Conservation (phyloP, 192 early-diverging fungal genomes). For the Coemansia sp. region DNA sequence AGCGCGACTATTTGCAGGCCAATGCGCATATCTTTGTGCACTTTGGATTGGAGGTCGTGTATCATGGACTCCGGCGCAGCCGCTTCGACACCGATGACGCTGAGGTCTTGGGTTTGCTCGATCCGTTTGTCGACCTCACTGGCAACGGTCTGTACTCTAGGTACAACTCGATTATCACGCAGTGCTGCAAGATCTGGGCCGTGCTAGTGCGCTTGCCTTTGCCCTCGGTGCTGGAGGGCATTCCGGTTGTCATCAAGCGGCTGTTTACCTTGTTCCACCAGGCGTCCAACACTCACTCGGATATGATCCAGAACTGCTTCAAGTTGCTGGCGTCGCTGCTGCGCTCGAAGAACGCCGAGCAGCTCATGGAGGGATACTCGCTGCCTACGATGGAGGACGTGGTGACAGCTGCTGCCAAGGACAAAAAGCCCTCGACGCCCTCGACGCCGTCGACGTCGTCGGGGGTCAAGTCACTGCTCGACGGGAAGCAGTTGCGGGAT, state of each 20-base stretch:
- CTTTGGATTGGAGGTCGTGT: constrained; percentile 88
- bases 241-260: constrained; percentile 74
- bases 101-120: constrained; percentile 68
- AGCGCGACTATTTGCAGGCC: constrained; percentile 74
- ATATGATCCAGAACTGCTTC: constrained; percentile 76
- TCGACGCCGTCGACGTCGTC: no score
- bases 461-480: constrained; percentile 28
- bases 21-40: constrained; percentile 91
- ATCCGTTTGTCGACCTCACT: constrained; percentile 78
- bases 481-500: constrained; percentile 66
- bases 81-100: constrained; percentile 55
- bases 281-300: constrained; percentile 60
- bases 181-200: constrained; percentile 71
- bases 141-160: constrained; percentile 84
- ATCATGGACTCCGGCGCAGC: constrained; percentile 63
- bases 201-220: constrained; percentile 71
- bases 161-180: constrained; percentile 64
- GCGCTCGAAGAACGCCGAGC: constrained; percentile 68
- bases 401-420: neutral
- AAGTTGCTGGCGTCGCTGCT: constrained; percentile 79
- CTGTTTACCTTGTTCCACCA: constrained; percentile 73
- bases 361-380: constrained; percentile 56
- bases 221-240: constrained; percentile 61
- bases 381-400: constrained; percentile 6
- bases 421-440: neutral